Evolutionary conservation across 2,329 filamentous ascomycete genomes (phyloP).

Genomic region (Neodidymelliopsis sp.): DNA sequence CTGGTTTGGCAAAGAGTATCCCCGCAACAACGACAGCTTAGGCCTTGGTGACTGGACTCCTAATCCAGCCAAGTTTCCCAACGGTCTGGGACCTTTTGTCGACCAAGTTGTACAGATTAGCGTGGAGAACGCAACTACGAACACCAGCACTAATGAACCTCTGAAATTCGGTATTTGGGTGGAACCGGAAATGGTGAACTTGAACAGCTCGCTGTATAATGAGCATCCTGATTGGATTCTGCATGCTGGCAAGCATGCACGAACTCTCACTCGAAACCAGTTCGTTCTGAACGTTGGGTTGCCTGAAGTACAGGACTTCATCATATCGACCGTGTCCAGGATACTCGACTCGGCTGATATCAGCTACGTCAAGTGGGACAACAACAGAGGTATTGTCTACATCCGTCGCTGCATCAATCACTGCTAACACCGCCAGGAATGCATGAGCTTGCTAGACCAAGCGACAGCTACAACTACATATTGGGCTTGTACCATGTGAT

Average conservation of each 20-base stretch:
- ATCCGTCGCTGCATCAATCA: not conserved
- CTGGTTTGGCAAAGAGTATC: conserved; percentile 71
- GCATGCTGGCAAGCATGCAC: conserved; percentile 63
- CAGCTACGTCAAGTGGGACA: conserved; percentile 72
- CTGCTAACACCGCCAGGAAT: conserved; percentile 45
- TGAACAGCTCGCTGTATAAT: conserved; percentile 66
- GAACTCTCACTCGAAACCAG: conserved; percentile 64
- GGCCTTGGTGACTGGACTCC: conserved; percentile 70
- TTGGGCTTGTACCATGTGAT: conserved; percentile 66
- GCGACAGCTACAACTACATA: too few species aligned
- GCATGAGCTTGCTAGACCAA: conserved; percentile 65
- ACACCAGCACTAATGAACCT: conserved; percentile 49
- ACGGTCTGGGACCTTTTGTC: conserved; percentile 63
- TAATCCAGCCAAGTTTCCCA: conserved; percentile 66
- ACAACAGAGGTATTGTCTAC: conserved; percentile 69
- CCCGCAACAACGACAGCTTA: conserved; percentile 63
- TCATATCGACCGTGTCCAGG: conserved; percentile 63
- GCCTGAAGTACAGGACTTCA: conserved; percentile 68
- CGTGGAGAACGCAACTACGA: conserved; percentile 49
- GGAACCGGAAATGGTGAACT: conserved; percentile 73
- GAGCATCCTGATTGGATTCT: conserved; percentile 71
- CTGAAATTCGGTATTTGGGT: conserved; percentile 72
- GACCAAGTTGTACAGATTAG: conserved; percentile 59
- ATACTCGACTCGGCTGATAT: conserved; percentile 64
- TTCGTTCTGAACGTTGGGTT: conserved; percentile 69